Evolutionary conservation across 305 asterid species (phyloP).

Genomic region (Fraxinus nigra): DNA sequence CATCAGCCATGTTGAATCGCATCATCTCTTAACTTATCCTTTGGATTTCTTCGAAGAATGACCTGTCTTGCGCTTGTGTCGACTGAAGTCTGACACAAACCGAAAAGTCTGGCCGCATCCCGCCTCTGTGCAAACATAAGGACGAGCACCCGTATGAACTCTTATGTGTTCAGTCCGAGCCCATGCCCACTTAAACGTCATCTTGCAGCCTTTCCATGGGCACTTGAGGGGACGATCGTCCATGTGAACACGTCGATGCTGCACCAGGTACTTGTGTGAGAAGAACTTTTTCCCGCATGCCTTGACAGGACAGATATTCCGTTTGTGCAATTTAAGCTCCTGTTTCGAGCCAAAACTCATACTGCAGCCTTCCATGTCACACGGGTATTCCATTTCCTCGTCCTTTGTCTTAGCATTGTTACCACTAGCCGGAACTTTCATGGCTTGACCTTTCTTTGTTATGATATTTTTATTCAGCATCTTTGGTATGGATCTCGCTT

Average conservation of each 20-base stretch:
- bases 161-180: conserved; percentile 98
- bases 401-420: conserved; percentile 42
- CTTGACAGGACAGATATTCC: conserved; percentile 78
- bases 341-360: conserved; percentile 81
- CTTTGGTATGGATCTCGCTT: conserved; percentile 41
- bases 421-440: conserved; percentile 22
- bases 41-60: conserved; percentile 72
- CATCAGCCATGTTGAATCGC: conserved; percentile 38
- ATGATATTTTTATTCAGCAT: conserved; percentile 42
- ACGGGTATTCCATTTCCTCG: conserved; percentile 59
- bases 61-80: conserved; percentile 98
- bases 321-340: conserved; percentile 72
- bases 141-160: conserved; percentile 96
- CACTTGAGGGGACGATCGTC: conserved; percentile 98
- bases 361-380: conserved; percentile 87
- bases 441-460: conserved; percentile 39
- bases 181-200: conserved; percentile 99
- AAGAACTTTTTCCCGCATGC: conserved; percentile 96
- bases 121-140: conserved; percentile 74
- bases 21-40: conserved; percentile 28
- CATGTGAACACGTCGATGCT: conserved; percentile 97
- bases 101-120: conserved; percentile 98
- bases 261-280: conserved; percentile 92
- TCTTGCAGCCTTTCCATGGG: conserved; percentile 99
- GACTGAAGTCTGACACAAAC: conserved; percentile 97